Conservation (phyloP, 2,329 filamentous ascomycete genomes). For the Ophiostoma sp. region DNA sequence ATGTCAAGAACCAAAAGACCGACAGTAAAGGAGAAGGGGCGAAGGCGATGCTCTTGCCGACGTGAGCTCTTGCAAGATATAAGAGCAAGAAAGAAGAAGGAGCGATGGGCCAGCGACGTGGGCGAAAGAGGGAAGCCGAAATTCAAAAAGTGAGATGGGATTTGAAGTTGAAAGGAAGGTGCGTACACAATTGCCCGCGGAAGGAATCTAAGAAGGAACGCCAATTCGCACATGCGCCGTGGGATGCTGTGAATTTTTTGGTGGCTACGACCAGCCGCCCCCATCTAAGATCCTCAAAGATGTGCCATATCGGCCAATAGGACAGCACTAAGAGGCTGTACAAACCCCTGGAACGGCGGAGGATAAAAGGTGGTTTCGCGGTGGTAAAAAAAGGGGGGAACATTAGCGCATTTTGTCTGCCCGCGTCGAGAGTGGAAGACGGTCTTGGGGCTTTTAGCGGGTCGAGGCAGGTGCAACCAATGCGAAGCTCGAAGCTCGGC, state of each 20-base stretch:
- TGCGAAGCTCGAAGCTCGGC: background rate
- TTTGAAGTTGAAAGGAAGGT: background rate
- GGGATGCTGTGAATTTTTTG: conserved; percentile 2
- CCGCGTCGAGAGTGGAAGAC: background rate
- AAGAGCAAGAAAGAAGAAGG: background rate
- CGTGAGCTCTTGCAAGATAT: background rate
- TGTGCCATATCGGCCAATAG: background rate
- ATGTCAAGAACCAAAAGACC: background rate
- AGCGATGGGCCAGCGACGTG: background rate
- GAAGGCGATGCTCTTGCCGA: background rate
- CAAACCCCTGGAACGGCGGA: background rate
- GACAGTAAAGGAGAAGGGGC: background rate
- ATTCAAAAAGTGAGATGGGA: background rate
- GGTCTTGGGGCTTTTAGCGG: background rate
- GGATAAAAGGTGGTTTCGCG: background rate
- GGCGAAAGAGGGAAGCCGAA: background rate
- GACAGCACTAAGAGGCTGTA: background rate
- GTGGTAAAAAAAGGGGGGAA: background rate
- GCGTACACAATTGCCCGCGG: background rate
- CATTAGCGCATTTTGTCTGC: conserved; percentile 1
- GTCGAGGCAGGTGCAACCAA: background rate
- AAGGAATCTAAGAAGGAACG: background rate
- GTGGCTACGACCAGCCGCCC: background rate
- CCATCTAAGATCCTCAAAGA: background rate
- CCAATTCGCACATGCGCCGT: conserved; percentile 13